phyloP scores from a whole-genome alignment of 2,329 filamentous ascomycete genomes.

The Pezicula neosporulosa region DNA sequence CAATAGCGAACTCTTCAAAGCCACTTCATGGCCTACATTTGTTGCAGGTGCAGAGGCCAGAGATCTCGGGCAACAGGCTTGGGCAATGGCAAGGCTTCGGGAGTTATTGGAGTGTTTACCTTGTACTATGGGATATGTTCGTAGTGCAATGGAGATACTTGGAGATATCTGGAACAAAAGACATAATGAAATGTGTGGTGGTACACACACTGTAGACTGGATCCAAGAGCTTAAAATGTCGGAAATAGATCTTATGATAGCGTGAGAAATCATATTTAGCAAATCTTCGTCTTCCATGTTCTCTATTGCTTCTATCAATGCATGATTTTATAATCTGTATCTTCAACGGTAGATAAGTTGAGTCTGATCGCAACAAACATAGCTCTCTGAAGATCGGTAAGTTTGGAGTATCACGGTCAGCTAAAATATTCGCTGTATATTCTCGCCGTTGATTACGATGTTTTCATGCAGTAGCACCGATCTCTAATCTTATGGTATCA shows the following conservation, averaged over 20 bases:
- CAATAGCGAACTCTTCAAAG: conserved; percentile 52
- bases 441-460: no score
- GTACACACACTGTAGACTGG: not conserved
- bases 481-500: no score
- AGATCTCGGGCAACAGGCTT: conserved; percentile 41
- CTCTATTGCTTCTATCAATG: no score
- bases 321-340: no score
- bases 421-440: no score
- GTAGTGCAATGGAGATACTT: not conserved
- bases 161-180: not conserved
- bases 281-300: not conserved
- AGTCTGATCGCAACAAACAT: no score
- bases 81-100: conserved; percentile 39
- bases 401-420: no score
- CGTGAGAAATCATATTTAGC: not conserved
- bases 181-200: not conserved
- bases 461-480: no score
- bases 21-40: conserved; percentile 57
- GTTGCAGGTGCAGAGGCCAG: conserved; percentile 53
- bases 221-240: not conserved
- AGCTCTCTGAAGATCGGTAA: no score
- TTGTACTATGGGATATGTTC: not conserved
- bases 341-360: no score
- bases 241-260: not conserved
- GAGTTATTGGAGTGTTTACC: conserved; percentile 22